These are phyloP conservation scores for Russula virescens DNA, from an alignment of 768 basidiomycete genomes.

Conservation along the genomic window DNA sequence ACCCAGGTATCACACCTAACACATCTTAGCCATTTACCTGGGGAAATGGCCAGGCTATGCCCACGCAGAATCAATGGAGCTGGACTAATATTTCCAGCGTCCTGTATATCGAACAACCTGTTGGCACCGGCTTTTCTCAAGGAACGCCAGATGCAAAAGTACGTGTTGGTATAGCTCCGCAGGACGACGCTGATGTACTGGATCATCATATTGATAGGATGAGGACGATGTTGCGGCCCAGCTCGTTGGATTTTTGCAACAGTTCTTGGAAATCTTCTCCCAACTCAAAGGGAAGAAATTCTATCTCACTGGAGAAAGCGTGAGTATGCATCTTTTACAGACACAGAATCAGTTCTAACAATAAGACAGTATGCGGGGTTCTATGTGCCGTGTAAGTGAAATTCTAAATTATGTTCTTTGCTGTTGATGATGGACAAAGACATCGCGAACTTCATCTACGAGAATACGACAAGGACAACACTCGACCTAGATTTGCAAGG, in stretches of 20 bases:
- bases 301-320: constrained; percentile 69
- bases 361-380: constrained; percentile 61
- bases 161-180: neutral
- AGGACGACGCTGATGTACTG: neutral
- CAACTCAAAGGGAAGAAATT: constrained; percentile 71
- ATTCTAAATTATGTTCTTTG: constrained; percentile 25
- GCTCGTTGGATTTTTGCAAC: constrained; percentile 57
- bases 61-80: constrained; percentile 59
- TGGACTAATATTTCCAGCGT: constrained; percentile 79
- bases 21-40: constrained; percentile 56
- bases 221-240: constrained; percentile 55
- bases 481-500: constrained; percentile 60
- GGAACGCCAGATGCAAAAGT: constrained; percentile 54
- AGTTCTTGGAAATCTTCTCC: constrained; percentile 68
- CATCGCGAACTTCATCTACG: constrained; percentile 69
- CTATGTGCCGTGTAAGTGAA: constrained; percentile 53
- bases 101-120: constrained; percentile 73
- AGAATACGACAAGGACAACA: constrained; percentile 37
- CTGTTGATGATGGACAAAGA: constrained; percentile 35
- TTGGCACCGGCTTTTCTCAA: constrained; percentile 74
- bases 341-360: neutral
- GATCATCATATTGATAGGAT: constrained; percentile 32
- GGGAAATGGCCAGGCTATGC: constrained; percentile 53
- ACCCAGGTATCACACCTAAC: neutral
- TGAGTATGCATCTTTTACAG: constrained; percentile 32